These are phyloP conservation scores for Neobulgaria alba DNA, from an alignment of 2,329 filamentous ascomycete species.

Conservation along the genomic window DNA sequence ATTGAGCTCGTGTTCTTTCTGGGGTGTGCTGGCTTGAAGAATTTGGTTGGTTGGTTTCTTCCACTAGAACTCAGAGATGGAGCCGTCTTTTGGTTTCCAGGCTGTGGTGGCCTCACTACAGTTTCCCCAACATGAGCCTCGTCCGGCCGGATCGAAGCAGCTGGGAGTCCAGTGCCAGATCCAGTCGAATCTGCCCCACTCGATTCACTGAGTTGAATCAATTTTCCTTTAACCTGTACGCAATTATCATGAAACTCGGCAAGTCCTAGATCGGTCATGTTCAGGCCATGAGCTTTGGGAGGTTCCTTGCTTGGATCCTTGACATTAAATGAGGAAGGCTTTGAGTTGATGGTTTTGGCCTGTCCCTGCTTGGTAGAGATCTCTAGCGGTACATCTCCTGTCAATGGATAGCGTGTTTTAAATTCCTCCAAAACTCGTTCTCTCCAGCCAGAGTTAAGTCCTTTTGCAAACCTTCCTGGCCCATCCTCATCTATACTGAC, in stretches of 20 bases:
- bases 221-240: neutral
- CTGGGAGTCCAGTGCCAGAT: neutral
- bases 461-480: conserved; percentile 17
- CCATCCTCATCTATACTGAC: conserved; percentile 9
- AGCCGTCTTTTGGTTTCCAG: neutral
- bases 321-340: neutral
- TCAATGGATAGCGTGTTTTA: conserved; percentile 25
- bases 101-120: too few relatives aligned
- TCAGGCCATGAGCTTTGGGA: neutral
- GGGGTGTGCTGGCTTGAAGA: neutral
- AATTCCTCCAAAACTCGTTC: conserved; percentile 20
- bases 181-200: neutral
- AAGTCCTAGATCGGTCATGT: neutral
- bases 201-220: neutral
- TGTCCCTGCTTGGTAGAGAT: neutral
- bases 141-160: too few relatives aligned
- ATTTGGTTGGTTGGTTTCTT: neutral
- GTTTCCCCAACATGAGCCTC: neutral
- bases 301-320: neutral
- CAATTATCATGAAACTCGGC: too few relatives aligned
- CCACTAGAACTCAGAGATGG: too few relatives aligned
- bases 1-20: neutral
- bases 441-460: conserved; percentile 18
- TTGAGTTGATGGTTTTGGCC: neutral
- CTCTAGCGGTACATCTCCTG: conserved; percentile 18